Conservation (phyloP, 2,329 filamentous ascomycete species). For the Ophiobolus disseminans region DNA sequence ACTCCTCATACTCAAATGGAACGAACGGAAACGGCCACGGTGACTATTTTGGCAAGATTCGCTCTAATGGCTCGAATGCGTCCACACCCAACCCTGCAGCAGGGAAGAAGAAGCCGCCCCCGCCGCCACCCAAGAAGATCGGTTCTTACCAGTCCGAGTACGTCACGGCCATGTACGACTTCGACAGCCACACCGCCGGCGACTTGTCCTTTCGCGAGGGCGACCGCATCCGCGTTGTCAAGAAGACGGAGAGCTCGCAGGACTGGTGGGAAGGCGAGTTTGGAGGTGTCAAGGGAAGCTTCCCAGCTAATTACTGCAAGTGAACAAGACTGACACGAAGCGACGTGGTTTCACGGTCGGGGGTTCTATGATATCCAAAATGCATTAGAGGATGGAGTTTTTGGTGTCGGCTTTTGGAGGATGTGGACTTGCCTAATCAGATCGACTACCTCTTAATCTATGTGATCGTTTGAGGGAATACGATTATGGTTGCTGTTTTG, state of each 20-base stretch:
- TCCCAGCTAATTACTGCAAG: conserved; percentile 84
- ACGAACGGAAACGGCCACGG: conserved; percentile 38
- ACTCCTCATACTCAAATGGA: conserved; percentile 39
- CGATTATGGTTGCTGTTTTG: no score
- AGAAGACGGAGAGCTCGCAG: conserved; percentile 79
- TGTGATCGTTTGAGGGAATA: no score
- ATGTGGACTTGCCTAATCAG: no score
- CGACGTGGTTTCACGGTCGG: background rate
- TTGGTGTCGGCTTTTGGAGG: no score
- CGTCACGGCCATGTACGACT: conserved; percentile 78
- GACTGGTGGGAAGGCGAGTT: conserved; percentile 90
- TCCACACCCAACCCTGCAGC: conserved; percentile 52
- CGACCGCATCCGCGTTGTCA: conserved; percentile 77
- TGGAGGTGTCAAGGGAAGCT: conserved; percentile 70
- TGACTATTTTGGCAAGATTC: conserved; percentile 52
- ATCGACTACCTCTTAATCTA: no score
- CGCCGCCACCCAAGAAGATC: conserved; percentile 69
- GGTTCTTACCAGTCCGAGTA: conserved; percentile 61
- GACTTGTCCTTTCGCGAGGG: conserved; percentile 79
- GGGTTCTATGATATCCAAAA: conserved; percentile 26
- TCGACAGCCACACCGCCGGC: conserved; percentile 71
- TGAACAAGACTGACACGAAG: conserved; percentile 15
- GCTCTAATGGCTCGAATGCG: conserved; percentile 50
- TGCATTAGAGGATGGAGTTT: conserved; percentile 31
- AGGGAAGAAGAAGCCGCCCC: conserved; percentile 77